Base-by-base conservation (phyloP, 495 filamentous ascomycete genomes). In the Aspergillus funiculosus region DNA sequence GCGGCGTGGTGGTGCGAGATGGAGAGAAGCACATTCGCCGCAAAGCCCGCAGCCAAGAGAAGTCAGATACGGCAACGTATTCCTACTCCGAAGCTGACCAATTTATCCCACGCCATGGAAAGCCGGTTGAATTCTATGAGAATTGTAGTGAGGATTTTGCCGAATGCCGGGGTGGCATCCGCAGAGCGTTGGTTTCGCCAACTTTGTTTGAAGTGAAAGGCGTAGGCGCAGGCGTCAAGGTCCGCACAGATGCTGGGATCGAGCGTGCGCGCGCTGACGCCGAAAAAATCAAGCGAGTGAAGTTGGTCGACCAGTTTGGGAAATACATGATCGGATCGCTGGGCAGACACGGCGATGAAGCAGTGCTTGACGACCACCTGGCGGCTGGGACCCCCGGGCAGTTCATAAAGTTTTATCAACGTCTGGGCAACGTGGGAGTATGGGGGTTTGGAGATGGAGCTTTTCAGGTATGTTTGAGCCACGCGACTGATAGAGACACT, bases 361-460 rank as follows among this genome's bases (percentile, higher is more conserved):
- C 51, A 4, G 48, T 67, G 6, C 48, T 52, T 7, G 60, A 60
- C 10, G 63, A 63, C 14, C 56, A 62, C 1, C 2, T 50, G 20
- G 52, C 52, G 39, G 54, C 59, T 31, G 58, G 64, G 32, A 67
- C 54, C 47, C 70, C 39, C 5, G 69, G 71, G 10, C 82, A 85
- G 37, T 85, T 88, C 22, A 80, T 94, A 36, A 87, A 82, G 10
- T 94, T 94, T 58, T 94, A 95, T 63, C 86, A 95, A 64, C 76
- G 89, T 26, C 78, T 90, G 41, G 86, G 91, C 10, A 87, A 89
- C 57, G 84, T 91, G 25, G 86, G 88, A 20, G 80, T 89, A 58
- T 91, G 91, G 90, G 85, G 82, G 46, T 95, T 95, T 48, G 77
- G 76, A 25, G 87, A 95, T 61, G 89, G 89, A 1, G 82, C 87